Base-by-base conservation (phyloP, 768 basidiomycete species). In the Boletus subparvulus region DNA sequence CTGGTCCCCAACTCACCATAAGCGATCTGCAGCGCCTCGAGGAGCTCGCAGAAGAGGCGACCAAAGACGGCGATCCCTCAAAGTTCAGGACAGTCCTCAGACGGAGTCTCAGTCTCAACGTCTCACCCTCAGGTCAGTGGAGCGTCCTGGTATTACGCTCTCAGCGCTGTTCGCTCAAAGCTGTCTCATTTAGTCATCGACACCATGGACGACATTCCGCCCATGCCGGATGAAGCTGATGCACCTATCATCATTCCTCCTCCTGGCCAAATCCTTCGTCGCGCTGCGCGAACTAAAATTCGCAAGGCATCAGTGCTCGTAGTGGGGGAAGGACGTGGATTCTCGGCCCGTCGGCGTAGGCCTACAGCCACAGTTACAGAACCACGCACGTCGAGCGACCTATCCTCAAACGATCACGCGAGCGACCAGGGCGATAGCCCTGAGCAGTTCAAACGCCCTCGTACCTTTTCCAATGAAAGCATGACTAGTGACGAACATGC, bases 21-120 rank as follows among this genome's bases (percentile, higher is more conserved):
- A 85, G 77, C 65, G 97, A 98, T 73, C 77, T 98, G n/a, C 95
- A 98, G 72, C 88, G 86, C 70, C 78, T 99, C 56, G 97, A 99
- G 72, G 84, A 90, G 68, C 76, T 98, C 33, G 94, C 94, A 39
- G 92, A 95, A 74, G 92, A 96, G 69, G 92, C 92, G 0, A 87
- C 87, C 35, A 79, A 78, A 65, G 92, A 83, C 65, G 87, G 88
- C 65, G 94, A 94, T 75, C 87, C 92, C 19, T 83, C 86, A 46
- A 85, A 80, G 69, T 83, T 94, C 66, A 82, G 88, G 68, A 91
- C 78, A 52, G 83, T 90, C 59, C 77, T 95, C 66, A 82, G 90
- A 69, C 83, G 94, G 65, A 95, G 91, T 71, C 78, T 97, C 55
- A 95, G 92, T 72, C 76, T 94, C 70, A 95, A 94, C 71, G 75